Evolutionary conservation across 73 alveolate species (phyloP).

Genomic region (Stentor roeselii): DNA sequence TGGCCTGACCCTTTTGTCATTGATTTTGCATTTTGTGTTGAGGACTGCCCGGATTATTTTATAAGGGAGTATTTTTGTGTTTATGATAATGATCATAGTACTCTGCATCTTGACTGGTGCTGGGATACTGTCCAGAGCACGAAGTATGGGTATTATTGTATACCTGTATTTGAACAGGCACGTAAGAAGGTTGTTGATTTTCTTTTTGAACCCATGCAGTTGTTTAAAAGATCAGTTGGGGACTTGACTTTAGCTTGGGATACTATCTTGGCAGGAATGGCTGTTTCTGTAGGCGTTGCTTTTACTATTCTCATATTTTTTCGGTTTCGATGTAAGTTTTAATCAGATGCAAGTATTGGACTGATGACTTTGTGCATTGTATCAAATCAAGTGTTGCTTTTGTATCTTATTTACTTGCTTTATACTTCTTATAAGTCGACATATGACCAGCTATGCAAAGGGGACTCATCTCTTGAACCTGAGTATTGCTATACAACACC

Average conservation of each 20-base stretch:
- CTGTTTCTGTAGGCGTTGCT: constrained; percentile 1
- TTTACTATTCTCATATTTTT: background rate
- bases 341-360: background rate
- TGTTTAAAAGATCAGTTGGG: constrained; percentile 6
- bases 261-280: background rate
- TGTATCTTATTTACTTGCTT: background rate
- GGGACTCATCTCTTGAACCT: constrained; percentile 1
- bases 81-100: constrained; percentile 26
- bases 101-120: constrained; percentile 21
- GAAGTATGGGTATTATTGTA: constrained; percentile 5
- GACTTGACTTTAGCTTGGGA: constrained; percentile 20
- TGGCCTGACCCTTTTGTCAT: constrained; percentile 42
- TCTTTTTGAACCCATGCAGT: constrained; percentile 10
- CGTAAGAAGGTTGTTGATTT: constrained; percentile 15
- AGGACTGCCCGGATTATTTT: constrained; percentile 37
- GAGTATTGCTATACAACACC: constrained; percentile 17
- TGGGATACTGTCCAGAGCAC: constrained; percentile 9
- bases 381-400: background rate
- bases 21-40: constrained; percentile 46
- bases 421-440: background rate
- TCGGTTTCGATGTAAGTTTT: constrained; percentile 12
- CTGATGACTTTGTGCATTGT: constrained; percentile 17
- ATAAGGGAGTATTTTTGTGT: background rate
- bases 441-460: constrained; percentile 14
- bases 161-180: constrained; percentile 17